Evolutionary conservation across 352 stramenopile genomes (phyloP), one percentile per base, ranked within the genome.

Genomic region (Blastocystis hominis): DNA sequence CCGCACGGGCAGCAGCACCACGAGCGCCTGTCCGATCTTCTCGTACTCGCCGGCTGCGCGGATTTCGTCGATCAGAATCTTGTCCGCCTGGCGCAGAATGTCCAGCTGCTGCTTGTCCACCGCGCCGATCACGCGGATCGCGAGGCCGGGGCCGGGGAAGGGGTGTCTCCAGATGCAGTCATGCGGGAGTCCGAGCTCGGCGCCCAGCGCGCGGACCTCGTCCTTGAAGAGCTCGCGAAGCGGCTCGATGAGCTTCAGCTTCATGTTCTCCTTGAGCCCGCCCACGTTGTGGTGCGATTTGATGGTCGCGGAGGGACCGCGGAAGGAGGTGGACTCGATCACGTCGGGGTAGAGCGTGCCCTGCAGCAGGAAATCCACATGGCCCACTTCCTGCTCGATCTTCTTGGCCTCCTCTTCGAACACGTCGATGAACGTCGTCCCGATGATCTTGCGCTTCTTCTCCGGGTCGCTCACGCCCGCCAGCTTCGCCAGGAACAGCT

Each of bases 231-330:
- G 91, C 91, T 99, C 95, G 53, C 95, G 92, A 44, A 99, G 92
- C 10, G 97, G 97, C 91, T 99, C 97, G 89, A 99, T 98, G 44
- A 99, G 91, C 91, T 98, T 98, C 75, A 98, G 91, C 89, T 98
- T 94, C 96, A 99, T 98, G 79, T 93, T 96, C 59, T 96, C 95
- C 0, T 95, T 95, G 38, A 99, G 92, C 7, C 96, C 96, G 64
- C 96, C 96, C 34, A 99, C 97, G 91, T 99, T 99, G 93, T 99
- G 96, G 91, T 99, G 97, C 50, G 95, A 98, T 92, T 99, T 99
- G 91, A 99, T 99, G 47, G 95, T 98, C 34, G 96, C 96, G 34
- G 93, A 97, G 9, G 95, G 95, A 36, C 96, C 93, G 91, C 98
- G 98, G 94, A 98, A 98, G 63, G 94, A 98, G 75, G 98, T 94